Evolutionary conservation across 2,329 filamentous ascomycete genomes (phyloP).

Genomic region (Alternaria gaisen): DNA sequence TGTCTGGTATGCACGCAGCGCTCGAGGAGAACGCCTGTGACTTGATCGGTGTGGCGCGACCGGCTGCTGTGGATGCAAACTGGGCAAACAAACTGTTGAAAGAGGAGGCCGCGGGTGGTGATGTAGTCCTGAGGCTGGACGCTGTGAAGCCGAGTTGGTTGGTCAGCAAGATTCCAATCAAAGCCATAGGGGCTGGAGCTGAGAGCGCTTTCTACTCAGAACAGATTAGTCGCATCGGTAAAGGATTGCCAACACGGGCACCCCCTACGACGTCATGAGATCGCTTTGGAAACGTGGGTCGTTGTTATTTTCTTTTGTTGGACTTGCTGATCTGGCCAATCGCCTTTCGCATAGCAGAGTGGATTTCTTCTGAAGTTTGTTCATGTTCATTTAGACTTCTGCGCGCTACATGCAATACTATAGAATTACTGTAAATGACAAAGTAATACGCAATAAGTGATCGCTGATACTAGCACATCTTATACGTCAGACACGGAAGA

Average conservation of each 20-base stretch:
- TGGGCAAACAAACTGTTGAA: constrained; percentile 18
- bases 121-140: constrained; percentile 4
- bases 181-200: constrained; percentile 6
- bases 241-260: constrained; percentile 1
- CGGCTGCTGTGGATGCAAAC: constrained; percentile 19
- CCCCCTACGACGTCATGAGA: neutral
- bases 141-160: constrained; percentile 12
- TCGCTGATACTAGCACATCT: neutral
- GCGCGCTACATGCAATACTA: too few species aligned
- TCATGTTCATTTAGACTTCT: neutral
- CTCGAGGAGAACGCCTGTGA: constrained; percentile 51
- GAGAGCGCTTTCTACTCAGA: constrained; percentile 5
- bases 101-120: constrained; percentile 11
- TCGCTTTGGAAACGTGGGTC: neutral
- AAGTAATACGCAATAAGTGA: neutral
- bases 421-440: too few species aligned
- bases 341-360: neutral
- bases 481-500: too few species aligned
- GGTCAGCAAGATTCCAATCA: constrained; percentile 11
- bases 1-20: constrained; percentile 64
- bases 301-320: neutral
- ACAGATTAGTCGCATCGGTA: neutral
- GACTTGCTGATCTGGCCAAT: neutral
- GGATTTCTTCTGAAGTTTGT: neutral
- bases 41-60: constrained; percentile 26